Evolutionary conservation across 192 early-diverging fungal species (phyloP).

Genomic region (Lunasporangiospora selenospora): DNA sequence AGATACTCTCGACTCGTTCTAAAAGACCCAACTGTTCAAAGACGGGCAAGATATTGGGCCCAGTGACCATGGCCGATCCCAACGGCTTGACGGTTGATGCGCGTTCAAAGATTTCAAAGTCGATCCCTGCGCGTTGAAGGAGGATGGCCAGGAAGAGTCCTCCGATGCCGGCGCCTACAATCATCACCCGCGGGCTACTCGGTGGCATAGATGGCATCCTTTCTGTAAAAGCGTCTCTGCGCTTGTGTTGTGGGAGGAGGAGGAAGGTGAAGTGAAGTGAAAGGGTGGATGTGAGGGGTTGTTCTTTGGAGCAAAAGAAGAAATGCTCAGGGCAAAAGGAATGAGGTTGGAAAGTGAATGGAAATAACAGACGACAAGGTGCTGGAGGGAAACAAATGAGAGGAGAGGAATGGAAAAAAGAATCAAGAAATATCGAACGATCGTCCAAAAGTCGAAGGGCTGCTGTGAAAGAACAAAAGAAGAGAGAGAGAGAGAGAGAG

Average conservation of each 20-base stretch:
- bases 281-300: not conserved
- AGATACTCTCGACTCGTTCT: slow-evolving; percentile 21
- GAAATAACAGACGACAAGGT: slow-evolving; percentile 6
- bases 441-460: not conserved
- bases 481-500: too few species aligned
- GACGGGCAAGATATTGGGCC: slow-evolving; percentile 25
- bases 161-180: slow-evolving; percentile 24
- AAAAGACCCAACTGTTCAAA: slow-evolving; percentile 23
- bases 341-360: not conserved
- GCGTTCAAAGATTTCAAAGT: slow-evolving; percentile 26
- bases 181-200: slow-evolving; percentile 24
- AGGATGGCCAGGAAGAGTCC: slow-evolving; percentile 16
- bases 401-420: not conserved
- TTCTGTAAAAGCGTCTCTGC: not conserved
- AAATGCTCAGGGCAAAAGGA: not conserved
- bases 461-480: too few species aligned
- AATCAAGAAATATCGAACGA: not conserved
- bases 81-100: slow-evolving; percentile 15
- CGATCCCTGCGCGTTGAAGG: slow-evolving; percentile 13
- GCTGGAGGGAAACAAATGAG: slow-evolving; percentile 7
- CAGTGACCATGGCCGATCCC: slow-evolving; percentile 29
- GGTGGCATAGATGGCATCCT: slow-evolving; percentile 13
- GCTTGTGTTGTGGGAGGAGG: not conserved
- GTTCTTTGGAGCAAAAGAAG: not conserved
- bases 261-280: not conserved